Evolutionary conservation across 2,329 filamentous ascomycete species (phyloP).

Genomic region (Elsinoe fawcettii): DNA sequence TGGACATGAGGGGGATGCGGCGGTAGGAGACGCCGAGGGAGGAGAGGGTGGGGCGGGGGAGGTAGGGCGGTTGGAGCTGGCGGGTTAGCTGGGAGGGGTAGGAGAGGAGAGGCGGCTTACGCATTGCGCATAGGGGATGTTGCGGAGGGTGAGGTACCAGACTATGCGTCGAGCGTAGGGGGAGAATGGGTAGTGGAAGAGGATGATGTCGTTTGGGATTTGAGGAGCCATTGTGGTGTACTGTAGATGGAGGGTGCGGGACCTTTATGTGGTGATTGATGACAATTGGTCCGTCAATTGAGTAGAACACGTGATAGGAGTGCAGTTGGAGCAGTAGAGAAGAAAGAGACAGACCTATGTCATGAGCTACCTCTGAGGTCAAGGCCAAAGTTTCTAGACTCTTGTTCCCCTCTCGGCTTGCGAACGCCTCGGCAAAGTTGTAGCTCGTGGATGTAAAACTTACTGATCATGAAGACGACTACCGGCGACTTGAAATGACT

Average conservation of each 20-base stretch:
- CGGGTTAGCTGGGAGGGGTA: constrained; percentile 27
- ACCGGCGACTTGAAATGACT: neutral
- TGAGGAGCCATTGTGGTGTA: constrained; percentile 21
- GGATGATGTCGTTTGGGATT: constrained; percentile 42
- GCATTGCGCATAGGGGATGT: constrained; percentile 60
- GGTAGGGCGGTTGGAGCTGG: constrained; percentile 54
- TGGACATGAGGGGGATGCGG: constrained; percentile 60
- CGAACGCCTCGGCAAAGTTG: constrained; percentile 6
- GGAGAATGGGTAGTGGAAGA: constrained; percentile 61
- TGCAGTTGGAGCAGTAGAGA: neutral
- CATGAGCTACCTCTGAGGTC: constrained; percentile 2
- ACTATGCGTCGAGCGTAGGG: constrained; percentile 56
- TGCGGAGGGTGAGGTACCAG: constrained; percentile 61
- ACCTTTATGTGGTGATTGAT: neutral
- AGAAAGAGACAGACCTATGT: neutral
- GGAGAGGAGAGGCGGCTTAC: constrained; percentile 38
- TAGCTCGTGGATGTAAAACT: neutral
- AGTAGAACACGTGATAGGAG: neutral
- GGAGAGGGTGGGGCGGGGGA: constrained; percentile 59
- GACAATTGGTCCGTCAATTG: neutral
- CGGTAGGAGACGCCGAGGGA: constrained; percentile 58
- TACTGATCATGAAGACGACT: neutral
- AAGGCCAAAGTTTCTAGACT: neutral
- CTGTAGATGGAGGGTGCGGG: neutral
- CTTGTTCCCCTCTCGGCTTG: neutral